Evolutionary conservation across 306 rosid species (phyloP), one percentile per base, ranked within the genome.

Genomic region (Dalbergia cultrata): DNA sequence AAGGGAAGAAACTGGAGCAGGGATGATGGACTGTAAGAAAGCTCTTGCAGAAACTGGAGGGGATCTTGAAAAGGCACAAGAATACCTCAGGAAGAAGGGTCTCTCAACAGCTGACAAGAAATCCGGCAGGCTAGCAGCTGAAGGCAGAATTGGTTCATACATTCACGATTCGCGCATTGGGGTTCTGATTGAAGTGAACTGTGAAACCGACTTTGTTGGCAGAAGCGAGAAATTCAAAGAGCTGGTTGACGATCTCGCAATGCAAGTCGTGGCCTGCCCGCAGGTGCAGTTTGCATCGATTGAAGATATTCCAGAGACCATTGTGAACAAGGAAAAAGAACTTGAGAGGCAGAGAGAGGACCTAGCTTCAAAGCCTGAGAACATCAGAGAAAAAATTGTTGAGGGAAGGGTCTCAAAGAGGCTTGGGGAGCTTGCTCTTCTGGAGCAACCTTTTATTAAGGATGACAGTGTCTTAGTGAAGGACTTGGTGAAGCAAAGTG

Each of bases 11-110:
- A 92, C 98, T 5, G 99, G 97, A 83, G 99, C 97, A 5, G 99
- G 98, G 77, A 96, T 96, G 99, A 96, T 96, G 98, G 98, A 96
- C 81, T 96, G 99, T 80, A 96, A 96, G 97, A 96, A 89, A 87
- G 98, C 97, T 75, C 95, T 93, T 59, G 83, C 99, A 34, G 99
- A 92, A 89, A 88, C 95, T 11, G 97, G 89, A 82, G 98, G 97
- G n/a, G 98, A 93, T 78, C 90, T 93, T 59, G 93, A 93, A 83
- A 92, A 93, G 90, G 99, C 99, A 9, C 99, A 96, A 75, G 99
- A 91, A 81, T 93, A 93, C 83, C 98, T 96, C 50, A 88, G 98
- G 47, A 96, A 93, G 72, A 96, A 96, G 89, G 99, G 99, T 72
- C 98, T 96, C 57, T 93, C 99, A 5, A 53, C 87, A 1, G 99